phyloP scores from a whole-genome alignment of 108 stramenopile genomes.

The Nitzschia inconspicua region DNA sequence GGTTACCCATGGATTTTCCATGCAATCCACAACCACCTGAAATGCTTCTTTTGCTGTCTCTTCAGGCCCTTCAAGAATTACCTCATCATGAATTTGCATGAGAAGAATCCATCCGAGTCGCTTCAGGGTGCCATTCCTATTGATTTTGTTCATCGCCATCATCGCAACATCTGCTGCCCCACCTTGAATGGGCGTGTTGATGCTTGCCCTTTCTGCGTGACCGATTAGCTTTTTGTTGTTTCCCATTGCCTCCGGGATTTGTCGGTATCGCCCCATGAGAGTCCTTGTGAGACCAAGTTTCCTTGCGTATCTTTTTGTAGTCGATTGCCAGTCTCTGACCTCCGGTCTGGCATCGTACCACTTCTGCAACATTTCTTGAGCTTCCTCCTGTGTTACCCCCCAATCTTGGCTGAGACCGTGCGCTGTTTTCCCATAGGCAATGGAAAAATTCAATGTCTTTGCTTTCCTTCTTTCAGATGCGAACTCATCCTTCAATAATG shows the following conservation, averaged over 20 bases:
- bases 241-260: conserved; percentile 81
- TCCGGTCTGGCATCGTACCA: conserved; percentile 98
- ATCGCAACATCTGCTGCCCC: conserved; percentile 99
- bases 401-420: conserved; percentile 96
- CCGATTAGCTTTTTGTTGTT: conserved; percentile 41
- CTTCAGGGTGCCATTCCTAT: conserved; percentile 68
- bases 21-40: conserved; percentile 80
- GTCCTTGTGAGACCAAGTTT: conserved; percentile 81
- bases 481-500: conserved; percentile 95
- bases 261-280: conserved; percentile 94
- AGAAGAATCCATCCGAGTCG: conserved; percentile 93
- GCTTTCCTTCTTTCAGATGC: conserved; percentile 97
- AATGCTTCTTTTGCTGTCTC: conserved; percentile 95
- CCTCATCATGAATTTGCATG: conserved; percentile 99
- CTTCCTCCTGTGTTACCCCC: conserved; percentile 89
- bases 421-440: conserved; percentile 99
- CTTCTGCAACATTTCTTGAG: conserved; percentile 88
- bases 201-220: conserved; percentile 92
- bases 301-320: conserved; percentile 70
- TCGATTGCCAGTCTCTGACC: conserved; percentile 91
- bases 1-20: conserved; percentile 94
- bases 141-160: conserved; percentile 99
- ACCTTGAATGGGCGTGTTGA: conserved; percentile 99
- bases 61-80: conserved; percentile 99
- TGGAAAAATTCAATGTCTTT: conserved; percentile 98